A percentile compares a stretch with the other conserved stretches of the same genome.
These are phyloP conservation scores for Penicillium oxalicum DNA, from an alignment of 2,329 filamentous ascomycete genomes.

Conservation along the genomic window DNA sequence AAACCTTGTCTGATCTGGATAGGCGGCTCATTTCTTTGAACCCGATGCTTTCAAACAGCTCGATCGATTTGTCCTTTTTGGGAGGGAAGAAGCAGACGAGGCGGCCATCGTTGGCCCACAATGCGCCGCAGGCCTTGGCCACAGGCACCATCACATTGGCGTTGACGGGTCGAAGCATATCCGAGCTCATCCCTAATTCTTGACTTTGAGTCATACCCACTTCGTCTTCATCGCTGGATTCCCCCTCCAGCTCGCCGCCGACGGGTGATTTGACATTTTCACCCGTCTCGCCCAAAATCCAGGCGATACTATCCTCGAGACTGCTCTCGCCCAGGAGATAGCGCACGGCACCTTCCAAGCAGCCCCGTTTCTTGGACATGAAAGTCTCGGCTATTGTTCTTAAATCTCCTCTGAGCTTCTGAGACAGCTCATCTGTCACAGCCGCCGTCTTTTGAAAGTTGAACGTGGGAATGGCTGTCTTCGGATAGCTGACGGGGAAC, in stretches of 20 bases:
- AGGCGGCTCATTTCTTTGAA: slow-evolving; percentile 45
- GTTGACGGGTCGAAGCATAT: slow-evolving; percentile 50
- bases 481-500: slow-evolving; percentile 54
- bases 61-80: slow-evolving; percentile 47
- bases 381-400: slow-evolving; percentile 52
- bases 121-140: slow-evolving; percentile 53
- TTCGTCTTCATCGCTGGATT: slow-evolving; percentile 79
- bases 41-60: slow-evolving; percentile 44
- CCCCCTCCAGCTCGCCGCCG: slow-evolving; percentile 49
- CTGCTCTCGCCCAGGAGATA: slow-evolving; percentile 56
- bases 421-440: slow-evolving; percentile 47
- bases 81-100: slow-evolving; percentile 54
- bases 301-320: slow-evolving; percentile 52
- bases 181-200: slow-evolving; percentile 45
- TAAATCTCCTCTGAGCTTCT: slow-evolving; percentile 47
- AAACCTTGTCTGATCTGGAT: slow-evolving; percentile 48
- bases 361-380: slow-evolving; percentile 48
- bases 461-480: slow-evolving; percentile 45
- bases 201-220: slow-evolving; percentile 39
- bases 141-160: slow-evolving; percentile 60
- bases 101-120: slow-evolving; percentile 53
- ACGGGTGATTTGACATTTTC: slow-evolving; percentile 40
- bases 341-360: slow-evolving; percentile 56
- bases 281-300: slow-evolving; percentile 54
- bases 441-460: slow-evolving; percentile 53